phyloP scores from a whole-genome alignment of 306 rosid genomes.

The Hippophae gyantsensis region DNA sequence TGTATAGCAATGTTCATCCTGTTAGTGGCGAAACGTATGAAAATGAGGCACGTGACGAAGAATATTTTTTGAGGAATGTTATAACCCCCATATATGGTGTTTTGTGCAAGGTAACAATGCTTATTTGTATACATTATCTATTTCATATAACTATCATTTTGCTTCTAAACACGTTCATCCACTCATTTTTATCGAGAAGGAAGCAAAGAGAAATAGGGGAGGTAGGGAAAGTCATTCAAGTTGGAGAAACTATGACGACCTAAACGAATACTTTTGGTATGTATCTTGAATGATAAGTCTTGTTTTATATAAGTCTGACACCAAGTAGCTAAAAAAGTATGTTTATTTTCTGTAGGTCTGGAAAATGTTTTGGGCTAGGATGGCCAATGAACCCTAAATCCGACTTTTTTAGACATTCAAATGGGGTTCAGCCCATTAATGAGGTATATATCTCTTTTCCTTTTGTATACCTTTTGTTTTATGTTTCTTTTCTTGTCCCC shows the following conservation, averaged over 20 bases:
- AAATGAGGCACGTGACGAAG: conserved; percentile 47
- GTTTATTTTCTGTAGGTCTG: conserved; percentile 49
- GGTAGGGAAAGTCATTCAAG: conserved; percentile 89
- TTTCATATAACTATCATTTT: background rate
- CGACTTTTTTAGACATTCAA: conserved; percentile 76
- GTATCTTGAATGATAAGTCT: conserved; percentile 15
- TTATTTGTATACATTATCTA: conserved; percentile 14
- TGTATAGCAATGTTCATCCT: conserved; percentile 36
- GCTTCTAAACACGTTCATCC: conserved; percentile 13
- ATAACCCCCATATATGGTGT: conserved; percentile 65
- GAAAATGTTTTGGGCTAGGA: conserved; percentile 54
- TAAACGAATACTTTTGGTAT: conserved; percentile 95
- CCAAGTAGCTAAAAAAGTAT: conserved; percentile 12
- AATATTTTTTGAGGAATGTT: conserved; percentile 54
- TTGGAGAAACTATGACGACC: conserved; percentile 98
- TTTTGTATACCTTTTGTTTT: conserved; percentile 13
- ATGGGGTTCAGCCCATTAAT: conserved; percentile 29
- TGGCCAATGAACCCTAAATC: conserved; percentile 76
- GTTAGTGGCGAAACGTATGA: conserved; percentile 46
- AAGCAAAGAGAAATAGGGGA: conserved; percentile 74
- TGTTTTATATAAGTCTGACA: background rate
- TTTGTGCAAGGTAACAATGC: conserved; percentile 47
- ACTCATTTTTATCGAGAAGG: conserved; percentile 45
- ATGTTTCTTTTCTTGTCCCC: background rate
- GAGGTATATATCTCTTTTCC: conserved; percentile 31